A percentile compares a stretch with the other conserved stretches of the same genome.
Conservation (phyloP, 352 stramenopile genomes). For the Globisporangium yorkense region DNA sequence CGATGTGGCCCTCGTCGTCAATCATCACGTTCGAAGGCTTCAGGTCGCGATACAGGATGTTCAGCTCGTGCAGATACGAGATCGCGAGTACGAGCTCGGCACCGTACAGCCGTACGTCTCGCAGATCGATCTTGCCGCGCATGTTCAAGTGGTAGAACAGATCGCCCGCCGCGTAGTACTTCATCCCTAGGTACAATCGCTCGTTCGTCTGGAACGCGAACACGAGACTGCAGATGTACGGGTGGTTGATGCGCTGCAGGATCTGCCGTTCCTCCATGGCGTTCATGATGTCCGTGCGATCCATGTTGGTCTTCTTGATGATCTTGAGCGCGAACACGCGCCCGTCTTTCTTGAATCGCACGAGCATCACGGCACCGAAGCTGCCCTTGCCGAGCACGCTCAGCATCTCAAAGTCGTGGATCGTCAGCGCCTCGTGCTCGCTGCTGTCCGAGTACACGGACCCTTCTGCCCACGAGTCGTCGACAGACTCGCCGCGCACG, state of each 20-base stretch:
- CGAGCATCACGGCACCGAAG: slow-evolving; percentile 86
- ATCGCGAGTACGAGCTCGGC: slow-evolving; percentile 86
- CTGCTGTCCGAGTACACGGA: slow-evolving; percentile 19
- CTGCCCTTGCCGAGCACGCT: slow-evolving; percentile 83
- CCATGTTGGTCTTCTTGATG: slow-evolving; percentile 88
- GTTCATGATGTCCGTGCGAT: slow-evolving; percentile 77
- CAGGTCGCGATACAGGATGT: slow-evolving; percentile 86
- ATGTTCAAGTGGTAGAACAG: slow-evolving; percentile 88
- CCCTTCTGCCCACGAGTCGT: slow-evolving; percentile 13
- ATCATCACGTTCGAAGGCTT: slow-evolving; percentile 90
- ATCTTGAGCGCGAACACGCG: slow-evolving; percentile 88
- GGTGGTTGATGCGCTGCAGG: slow-evolving; percentile 83
- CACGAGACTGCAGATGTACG: slow-evolving; percentile 83
- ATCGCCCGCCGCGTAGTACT: slow-evolving; percentile 85
- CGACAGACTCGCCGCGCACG: slow-evolving; percentile 11
- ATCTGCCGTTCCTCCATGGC: slow-evolving; percentile 88
- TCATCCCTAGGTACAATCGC: slow-evolving; percentile 86
- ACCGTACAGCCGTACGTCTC: slow-evolving; percentile 67
- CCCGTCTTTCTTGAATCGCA: slow-evolving; percentile 86
- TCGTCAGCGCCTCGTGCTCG: slow-evolving; percentile 63
- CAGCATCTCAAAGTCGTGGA: slow-evolving; percentile 90
- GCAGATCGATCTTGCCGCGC: slow-evolving; percentile 54
- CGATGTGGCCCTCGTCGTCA: slow-evolving; percentile 83
- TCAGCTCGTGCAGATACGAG: slow-evolving; percentile 86
- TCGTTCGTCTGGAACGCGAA: slow-evolving; percentile 89